phyloP scores from a whole-genome alignment of 192 early-diverging fungal species.

The Backusella westeae region DNA sequence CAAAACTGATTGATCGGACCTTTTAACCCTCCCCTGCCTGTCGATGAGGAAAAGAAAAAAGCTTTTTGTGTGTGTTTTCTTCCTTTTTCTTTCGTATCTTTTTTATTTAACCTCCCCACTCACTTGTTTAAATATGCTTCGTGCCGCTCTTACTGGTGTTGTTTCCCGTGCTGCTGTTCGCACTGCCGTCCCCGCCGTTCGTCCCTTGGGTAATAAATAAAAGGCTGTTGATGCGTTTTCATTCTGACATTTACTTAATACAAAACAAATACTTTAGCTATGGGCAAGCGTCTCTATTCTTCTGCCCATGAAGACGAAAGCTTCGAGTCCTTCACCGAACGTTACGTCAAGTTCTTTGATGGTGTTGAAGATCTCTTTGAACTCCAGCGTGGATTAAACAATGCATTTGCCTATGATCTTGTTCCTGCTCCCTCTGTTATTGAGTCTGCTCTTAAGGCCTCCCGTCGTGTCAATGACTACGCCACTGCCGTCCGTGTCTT shows the following conservation, averaged over 20 bases:
- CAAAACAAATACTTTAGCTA: background rate
- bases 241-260: background rate
- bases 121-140: constrained; percentile 32
- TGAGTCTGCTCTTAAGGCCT: constrained; percentile 85
- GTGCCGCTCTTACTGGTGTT: constrained; percentile 34
- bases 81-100: constrained; percentile 4
- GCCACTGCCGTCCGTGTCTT: constrained; percentile 92
- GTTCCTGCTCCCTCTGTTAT: constrained; percentile 89
- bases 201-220: constrained; percentile 16
- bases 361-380: constrained; percentile 93
- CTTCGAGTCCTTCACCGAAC: constrained; percentile 76
- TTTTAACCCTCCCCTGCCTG: constrained; percentile 1
- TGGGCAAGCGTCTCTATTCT: constrained; percentile 65
- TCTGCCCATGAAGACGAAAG: constrained; percentile 66
- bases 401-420: constrained; percentile 95
- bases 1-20: background rate
- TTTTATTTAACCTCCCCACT: constrained; percentile 21
- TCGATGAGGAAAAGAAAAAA: background rate
- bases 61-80: constrained; percentile 1
- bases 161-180: constrained; percentile 32
- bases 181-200: constrained; percentile 19
- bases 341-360: constrained; percentile 82
- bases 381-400: constrained; percentile 96
- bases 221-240: background rate
- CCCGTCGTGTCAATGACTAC: constrained; percentile 92